These are phyloP conservation scores for Oenanthe javanica DNA, from an alignment of 140 eudicot species.

Conservation along the genomic window DNA sequence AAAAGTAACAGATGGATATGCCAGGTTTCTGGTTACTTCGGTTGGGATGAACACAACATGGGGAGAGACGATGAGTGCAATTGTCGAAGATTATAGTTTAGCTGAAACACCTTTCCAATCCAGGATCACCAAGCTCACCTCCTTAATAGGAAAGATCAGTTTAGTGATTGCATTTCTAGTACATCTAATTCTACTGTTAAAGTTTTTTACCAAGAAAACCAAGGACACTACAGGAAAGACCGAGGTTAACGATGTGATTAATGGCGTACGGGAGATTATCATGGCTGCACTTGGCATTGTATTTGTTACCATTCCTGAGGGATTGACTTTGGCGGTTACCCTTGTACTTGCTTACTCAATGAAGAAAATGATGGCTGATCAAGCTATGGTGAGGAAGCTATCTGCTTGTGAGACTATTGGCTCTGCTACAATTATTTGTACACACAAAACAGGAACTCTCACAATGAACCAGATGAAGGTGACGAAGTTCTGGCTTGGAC, in stretches of 20 bases:
- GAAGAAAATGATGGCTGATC: background rate
- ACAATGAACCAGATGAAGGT: background rate
- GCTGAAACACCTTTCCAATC: background rate
- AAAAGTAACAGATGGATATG: background rate
- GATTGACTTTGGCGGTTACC: background rate
- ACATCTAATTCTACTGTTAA: background rate
- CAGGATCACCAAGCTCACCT: background rate
- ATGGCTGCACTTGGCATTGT: background rate
- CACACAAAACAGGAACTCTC: too few species aligned
- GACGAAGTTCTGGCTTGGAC: background rate
- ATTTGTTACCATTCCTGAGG: background rate
- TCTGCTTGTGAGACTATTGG: too few species aligned
- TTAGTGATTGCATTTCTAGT: background rate
- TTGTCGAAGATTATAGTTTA: accelerated
- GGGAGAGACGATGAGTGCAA: background rate
- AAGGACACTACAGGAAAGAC: background rate
- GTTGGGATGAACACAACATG: background rate
- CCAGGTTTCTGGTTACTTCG: background rate
- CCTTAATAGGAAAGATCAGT: background rate
- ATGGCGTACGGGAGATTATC: background rate
- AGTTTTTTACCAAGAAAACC: background rate
- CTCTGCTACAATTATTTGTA: too few species aligned
- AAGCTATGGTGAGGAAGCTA: too few species aligned
- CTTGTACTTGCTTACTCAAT: background rate
- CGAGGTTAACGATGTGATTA: background rate